Percentiles rank a stretch among this genome's conserved stretches.
Evolutionary conservation across 169 alveolate species (phyloP).

Genomic region (Cryptosporidium felis): DNA sequence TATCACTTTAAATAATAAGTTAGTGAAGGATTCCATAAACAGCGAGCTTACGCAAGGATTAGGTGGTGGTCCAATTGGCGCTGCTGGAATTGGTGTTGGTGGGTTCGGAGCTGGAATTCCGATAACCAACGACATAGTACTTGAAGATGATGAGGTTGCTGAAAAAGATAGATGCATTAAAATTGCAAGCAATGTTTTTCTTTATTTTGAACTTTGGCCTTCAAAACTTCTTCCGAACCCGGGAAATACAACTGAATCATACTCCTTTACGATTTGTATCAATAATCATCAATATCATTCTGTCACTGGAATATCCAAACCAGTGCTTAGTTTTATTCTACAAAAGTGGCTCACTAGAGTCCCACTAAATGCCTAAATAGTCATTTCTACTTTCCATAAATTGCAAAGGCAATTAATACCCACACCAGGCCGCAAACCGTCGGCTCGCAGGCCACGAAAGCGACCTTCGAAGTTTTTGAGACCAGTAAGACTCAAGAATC

Average conservation of each 20-base stretch:
- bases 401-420: too few relatives aligned
- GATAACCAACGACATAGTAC: not conserved
- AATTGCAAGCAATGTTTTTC: conserved; percentile 27
- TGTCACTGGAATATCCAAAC: conserved; percentile 29
- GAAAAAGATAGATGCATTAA: conserved; percentile 35
- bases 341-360: conserved; percentile 51
- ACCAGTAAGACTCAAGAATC: too few relatives aligned
- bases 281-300: conserved; percentile 25
- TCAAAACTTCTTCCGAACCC: conserved; percentile 22
- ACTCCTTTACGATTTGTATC: conserved; percentile 28
- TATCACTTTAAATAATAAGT: not conserved
- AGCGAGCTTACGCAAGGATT: not conserved
- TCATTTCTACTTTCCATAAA: too few relatives aligned
- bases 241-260: conserved; percentile 19
- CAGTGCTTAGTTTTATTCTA: conserved; percentile 18
- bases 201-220: conserved; percentile 63
- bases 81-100: conserved; percentile 20
- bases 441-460: too few relatives aligned
- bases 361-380: not conserved
- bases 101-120: conserved; percentile 9
- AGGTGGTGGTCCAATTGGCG: conserved; percentile 3
- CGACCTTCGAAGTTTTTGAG: too few relatives aligned
- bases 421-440: too few relatives aligned
- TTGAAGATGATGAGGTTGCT: not conserved
- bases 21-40: not conserved